Evolutionary conservation across 2,329 filamentous ascomycete species (phyloP), one percentile per base, ranked within the genome.

Genomic region (Epichloe uncinata): DNA sequence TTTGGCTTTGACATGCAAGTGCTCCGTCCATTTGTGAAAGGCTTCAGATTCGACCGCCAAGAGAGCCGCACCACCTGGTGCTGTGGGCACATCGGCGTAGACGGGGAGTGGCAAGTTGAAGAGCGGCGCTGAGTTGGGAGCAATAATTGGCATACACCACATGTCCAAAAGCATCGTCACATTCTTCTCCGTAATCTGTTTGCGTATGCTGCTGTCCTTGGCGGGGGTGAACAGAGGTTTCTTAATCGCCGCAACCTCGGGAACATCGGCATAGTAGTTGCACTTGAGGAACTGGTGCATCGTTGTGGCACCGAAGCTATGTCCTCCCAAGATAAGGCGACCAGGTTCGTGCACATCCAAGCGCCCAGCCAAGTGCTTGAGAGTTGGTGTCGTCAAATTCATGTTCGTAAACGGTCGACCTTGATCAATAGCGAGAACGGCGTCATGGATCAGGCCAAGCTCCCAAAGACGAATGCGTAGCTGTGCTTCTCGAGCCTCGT

Each of bases 241-340:
- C 47, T 72, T 69, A 54, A 77, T 75, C 33, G 63, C 59, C 5
- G 66, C 62, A 1, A 79, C 62, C 13, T 71, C 69, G 0, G 75
- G 66, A 2, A 66, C 58, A 38, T 67, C 69, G 12, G 75, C 73
- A 66, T 89, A 87, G 69, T 82, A 91, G 11, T 84, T 79, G 47
- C 79, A 84, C 69, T 95, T 95, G 46, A 91, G 68, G 49, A 94
- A 77, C 61, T 94, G 88, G 2, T 85, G 74, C 18, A 79, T 72
- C 0, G 85, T 87, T 1, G 85, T 77, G 1, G 82, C 84, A 20
- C 88, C 88, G 56, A 94, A 94, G 16, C 83, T 88, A 64, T 95
- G 88, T 3, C 88, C 88, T 0, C 78, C 79, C 61, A 86, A 91
- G 40, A 82, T 77, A 43, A 94, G 80, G 48, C 75, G 78, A 1